Evolutionary conservation across 2,329 filamentous ascomycete species (phyloP).

Genomic region (Alternaria ventricosa): DNA sequence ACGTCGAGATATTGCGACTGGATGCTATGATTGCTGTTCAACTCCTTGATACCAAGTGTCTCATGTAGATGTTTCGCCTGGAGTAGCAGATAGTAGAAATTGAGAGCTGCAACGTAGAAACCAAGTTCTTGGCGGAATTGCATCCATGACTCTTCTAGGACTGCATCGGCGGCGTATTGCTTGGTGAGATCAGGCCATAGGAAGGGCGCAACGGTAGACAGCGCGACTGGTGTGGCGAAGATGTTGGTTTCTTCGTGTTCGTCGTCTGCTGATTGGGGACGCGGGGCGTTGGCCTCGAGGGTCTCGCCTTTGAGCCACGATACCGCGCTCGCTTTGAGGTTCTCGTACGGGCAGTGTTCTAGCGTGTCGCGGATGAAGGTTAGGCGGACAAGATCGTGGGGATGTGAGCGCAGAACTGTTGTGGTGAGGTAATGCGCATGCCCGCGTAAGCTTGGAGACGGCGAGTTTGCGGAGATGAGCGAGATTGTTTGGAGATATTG

Average conservation of each 20-base stretch:
- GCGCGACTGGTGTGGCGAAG: conserved; percentile 56
- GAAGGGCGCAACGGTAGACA: conserved; percentile 57
- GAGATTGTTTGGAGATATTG: conserved; percentile 59
- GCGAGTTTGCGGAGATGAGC: conserved; percentile 57
- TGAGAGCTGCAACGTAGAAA: conserved; percentile 63
- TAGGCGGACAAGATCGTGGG: conserved; percentile 58
- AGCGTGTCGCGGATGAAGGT: conserved; percentile 63
- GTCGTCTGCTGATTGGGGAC: conserved; percentile 9
- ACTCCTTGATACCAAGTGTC: conserved; percentile 54
- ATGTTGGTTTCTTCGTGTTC: conserved; percentile 38
- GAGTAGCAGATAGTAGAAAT: conserved; percentile 65
- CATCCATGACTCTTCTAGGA: conserved; percentile 44
- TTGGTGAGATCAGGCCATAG: conserved; percentile 59
- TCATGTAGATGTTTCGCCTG: conserved; percentile 57
- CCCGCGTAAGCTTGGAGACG: conserved; percentile 55
- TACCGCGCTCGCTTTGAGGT: conserved; percentile 64
- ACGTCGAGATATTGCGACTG: conserved; percentile 53
- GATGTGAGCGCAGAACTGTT: conserved; percentile 60
- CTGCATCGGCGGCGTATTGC: conserved; percentile 40
- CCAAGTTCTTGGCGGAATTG: conserved; percentile 60
- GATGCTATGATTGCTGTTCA: conserved; percentile 51
- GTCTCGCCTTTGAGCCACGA: conserved; percentile 68
- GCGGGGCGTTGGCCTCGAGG: conserved; percentile 53
- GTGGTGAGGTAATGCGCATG: conserved; percentile 58
- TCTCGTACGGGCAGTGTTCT: conserved; percentile 60